Base-by-base conservation (phyloP, 1,284 basidiomycete genomes). In the Lentinula novae-zelandiae region DNA sequence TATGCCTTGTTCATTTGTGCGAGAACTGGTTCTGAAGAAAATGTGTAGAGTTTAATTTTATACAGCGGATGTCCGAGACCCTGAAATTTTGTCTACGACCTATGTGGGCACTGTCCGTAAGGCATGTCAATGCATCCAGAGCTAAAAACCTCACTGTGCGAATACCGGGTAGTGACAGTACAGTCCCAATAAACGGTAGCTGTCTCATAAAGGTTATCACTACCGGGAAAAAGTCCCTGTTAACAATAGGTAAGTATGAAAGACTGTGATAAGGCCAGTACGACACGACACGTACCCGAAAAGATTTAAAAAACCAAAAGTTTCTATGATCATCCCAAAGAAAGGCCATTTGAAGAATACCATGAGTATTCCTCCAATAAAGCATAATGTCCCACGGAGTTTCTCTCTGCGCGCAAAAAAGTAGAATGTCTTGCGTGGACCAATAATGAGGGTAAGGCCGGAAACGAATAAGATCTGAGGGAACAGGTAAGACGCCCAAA, bases 371-470 rank as follows among this genome's bases (percentile, higher is more conserved):
- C 95, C 95, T 50, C 91, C 92, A 61, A 97, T 76, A 80, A 97
- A 98, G 73, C 94, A 96, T 57, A 87, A 65, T 2, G 93, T 95
- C n/a, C 97, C 97, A 31, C 97, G 84, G 66, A 98, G 79, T 76
- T 99, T 99, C 76, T 99, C 92, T 73, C 88, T 92, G 63, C 97
- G 84, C 31, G 96, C 93, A 77, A 99, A 99, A 79, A 99, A 99
- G 77, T 95, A 94, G 76, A 98, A 95, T 2, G 96, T 98, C 80
- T 97, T 96, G 69, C 91, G 89, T 5, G 93, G 93, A 5, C 95
- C 95, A 68, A 98, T 98, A 76, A 98, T 96, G 65, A 97, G 83
- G 7, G 94, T 95, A 56, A 98, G 80, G 46, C 95, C 95, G 1
- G 90, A 86, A 40, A 98, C 76, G 80, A 98, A 98, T 65, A 98